Conservation (phyloP, 208 protist genomes). For the Leishmania amazonensis region DNA sequence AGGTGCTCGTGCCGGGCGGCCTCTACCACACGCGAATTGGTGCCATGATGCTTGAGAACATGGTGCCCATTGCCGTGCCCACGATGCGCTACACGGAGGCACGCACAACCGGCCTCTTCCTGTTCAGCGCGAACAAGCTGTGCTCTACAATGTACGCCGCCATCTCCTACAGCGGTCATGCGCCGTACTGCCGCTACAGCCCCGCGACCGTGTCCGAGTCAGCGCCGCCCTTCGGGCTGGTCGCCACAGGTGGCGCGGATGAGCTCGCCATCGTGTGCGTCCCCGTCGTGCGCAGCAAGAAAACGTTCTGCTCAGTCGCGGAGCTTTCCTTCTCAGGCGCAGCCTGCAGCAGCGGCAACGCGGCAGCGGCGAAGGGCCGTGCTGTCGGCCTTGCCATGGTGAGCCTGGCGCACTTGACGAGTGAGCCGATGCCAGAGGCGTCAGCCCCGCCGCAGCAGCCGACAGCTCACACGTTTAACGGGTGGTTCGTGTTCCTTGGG, state of each 20-base stretch:
- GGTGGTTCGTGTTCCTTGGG: slow-evolving; percentile 43
- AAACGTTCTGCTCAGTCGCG: slow-evolving; percentile 21
- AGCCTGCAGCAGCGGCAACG: neutral
- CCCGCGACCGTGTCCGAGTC: neutral
- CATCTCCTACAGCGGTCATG: neutral
- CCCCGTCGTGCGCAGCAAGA: neutral
- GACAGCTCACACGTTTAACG: slow-evolving; percentile 3
- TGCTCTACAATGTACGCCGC: slow-evolving; percentile 19
- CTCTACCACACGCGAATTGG: slow-evolving; percentile 33
- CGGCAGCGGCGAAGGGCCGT: neutral
- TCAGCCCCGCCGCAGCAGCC: neutral
- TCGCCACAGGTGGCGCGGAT: slow-evolving; percentile 27
- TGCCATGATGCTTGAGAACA: slow-evolving; percentile 13
- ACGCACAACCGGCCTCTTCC: slow-evolving; percentile 35
- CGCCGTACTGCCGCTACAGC: slow-evolving; percentile 23
- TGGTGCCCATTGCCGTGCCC: neutral
- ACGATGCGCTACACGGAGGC: slow-evolving; percentile 9
- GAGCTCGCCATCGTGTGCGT: slow-evolving; percentile 47
- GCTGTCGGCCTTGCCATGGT: slow-evolving; percentile 25
- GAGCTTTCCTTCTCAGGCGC: slow-evolving; percentile 19
- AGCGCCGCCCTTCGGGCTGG: slow-evolving; percentile 32
- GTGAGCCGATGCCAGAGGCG: neutral
- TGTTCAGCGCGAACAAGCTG: slow-evolving; percentile 26
- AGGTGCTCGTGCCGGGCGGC: slow-evolving; percentile 37
- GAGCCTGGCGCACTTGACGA: slow-evolving; percentile 16